Conservation (phyloP, 495 filamentous ascomycete genomes). For the Penicillium chermesinum region DNA sequence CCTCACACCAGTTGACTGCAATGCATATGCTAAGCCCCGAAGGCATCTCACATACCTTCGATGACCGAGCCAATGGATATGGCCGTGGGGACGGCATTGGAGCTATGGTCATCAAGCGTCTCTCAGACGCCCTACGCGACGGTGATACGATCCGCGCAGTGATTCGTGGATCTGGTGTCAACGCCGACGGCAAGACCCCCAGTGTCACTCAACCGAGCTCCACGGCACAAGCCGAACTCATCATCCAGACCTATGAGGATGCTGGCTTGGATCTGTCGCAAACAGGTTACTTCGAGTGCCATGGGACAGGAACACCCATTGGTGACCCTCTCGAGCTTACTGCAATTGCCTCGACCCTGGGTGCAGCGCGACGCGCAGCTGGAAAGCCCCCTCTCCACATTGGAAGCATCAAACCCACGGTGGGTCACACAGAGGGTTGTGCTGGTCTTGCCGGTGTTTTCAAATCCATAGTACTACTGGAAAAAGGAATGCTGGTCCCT, state of each 20-base stretch:
- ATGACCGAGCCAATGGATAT: slow-evolving; percentile 31
- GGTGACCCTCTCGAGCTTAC: slow-evolving; percentile 58
- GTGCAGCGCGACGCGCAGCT: not conserved
- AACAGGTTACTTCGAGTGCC: slow-evolving; percentile 21
- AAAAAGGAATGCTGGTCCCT: slow-evolving; percentile 24
- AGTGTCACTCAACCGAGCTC: slow-evolving; percentile 43
- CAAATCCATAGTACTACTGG: slow-evolving; percentile 28
- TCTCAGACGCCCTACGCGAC: slow-evolving; percentile 30
- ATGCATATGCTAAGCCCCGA: too few relatives aligned
- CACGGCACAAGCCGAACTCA: slow-evolving; percentile 51
- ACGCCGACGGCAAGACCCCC: slow-evolving; percentile 40
- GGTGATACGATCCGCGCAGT: slow-evolving; percentile 38
- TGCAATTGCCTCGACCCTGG: not conserved
- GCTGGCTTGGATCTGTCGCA: slow-evolving; percentile 33
- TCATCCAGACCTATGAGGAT: slow-evolving; percentile 46
- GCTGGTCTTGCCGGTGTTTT: slow-evolving; percentile 31
- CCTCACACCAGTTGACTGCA: too few relatives aligned
- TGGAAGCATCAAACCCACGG: not conserved
- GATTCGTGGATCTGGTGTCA: slow-evolving; percentile 36
- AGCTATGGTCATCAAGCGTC: slow-evolving; percentile 31
- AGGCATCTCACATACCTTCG: too few relatives aligned
- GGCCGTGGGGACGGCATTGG: slow-evolving; percentile 30
- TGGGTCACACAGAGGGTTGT: slow-evolving; percentile 29
- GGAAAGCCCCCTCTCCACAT: not conserved
- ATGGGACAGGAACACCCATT: slow-evolving; percentile 53